These are phyloP conservation scores for Leptodermis oblonga DNA, from an alignment of 257 asterid genomes.

Conservation along the genomic window DNA sequence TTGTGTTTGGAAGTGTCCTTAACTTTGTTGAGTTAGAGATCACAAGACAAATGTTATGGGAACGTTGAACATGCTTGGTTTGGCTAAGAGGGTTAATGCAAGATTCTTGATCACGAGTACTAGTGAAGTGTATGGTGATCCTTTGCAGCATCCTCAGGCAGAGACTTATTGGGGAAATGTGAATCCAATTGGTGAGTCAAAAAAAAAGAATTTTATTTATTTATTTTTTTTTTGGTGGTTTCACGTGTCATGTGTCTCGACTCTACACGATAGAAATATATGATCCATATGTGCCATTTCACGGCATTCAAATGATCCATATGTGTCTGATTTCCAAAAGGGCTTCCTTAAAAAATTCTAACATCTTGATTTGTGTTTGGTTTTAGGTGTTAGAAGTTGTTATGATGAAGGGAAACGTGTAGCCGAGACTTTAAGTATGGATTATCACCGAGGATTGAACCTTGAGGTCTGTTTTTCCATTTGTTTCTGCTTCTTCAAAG, in stretches of 20 bases:
- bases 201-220: neutral
- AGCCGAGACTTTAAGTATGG: constrained; percentile 91
- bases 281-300: neutral
- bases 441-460: constrained; percentile 80
- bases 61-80: constrained; percentile 87
- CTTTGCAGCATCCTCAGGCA: constrained; percentile 77
- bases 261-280: too few species aligned
- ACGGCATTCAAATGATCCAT: neutral
- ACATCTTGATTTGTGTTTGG: neutral
- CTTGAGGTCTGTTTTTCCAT: constrained; percentile 46
- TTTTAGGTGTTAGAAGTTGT: constrained; percentile 76
- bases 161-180: constrained; percentile 97
- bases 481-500: neutral
- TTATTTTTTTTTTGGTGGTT: too few species aligned
- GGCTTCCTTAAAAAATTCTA: too few species aligned
- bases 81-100: constrained; percentile 86
- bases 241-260: too few species aligned
- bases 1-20: constrained; percentile 28
- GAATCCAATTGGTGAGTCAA: constrained; percentile 74
- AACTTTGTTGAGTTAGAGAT: constrained; percentile 36
- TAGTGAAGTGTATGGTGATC: constrained; percentile 91
- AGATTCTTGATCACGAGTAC: constrained; percentile 85
- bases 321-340: too few species aligned
- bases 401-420: constrained; percentile 91
- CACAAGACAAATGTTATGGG: constrained; percentile 99